Evolutionary conservation across 805 yeast species (phyloP), one percentile per base, ranked within the genome.

Genomic region (Wickerhamiella hasegawae): DNA sequence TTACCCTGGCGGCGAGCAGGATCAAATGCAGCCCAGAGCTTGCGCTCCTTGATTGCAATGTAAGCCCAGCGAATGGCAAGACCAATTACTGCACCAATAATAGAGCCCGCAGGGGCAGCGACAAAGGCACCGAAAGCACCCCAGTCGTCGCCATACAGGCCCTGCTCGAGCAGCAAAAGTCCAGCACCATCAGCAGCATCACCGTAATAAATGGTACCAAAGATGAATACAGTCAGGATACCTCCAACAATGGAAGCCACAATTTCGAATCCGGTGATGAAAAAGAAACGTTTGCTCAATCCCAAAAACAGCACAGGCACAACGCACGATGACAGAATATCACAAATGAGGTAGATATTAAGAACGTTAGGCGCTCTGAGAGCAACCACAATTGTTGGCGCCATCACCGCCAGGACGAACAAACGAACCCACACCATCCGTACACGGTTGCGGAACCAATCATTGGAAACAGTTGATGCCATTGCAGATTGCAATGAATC

Each of bases 111-210:
- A 11, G 94, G 94, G 1, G 94, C 90, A 43, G 76, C 78, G 8
- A 79, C 85, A 56, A 84, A 84, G 2, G 94, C 94, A 21, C 93
- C 95, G 59, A 84, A 84, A 0, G 92, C 75, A 48, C 87, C 80
- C 95, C 95, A 84, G 50, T 84, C 94, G 34, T 66, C 69, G 5
- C 68, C 60, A 49, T 84, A 84, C 25, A 84, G 59, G 33, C 95
- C 94, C 15, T 53, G 15, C 18, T 18, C 25, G 35, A 85, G 64
- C 39, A 85, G 60, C 35, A 85, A 58, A 34, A 85, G 63, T 41
- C 66, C 66, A 14, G 78, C 95, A 47, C 95, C 96, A 40, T 74
- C 80, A 35, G 58, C 55, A 8, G 93, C 87, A 11, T 27, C 28
- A 15, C 42, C 35, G 52, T 76, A 84, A 60, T 83, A 85, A 35